Evolutionary conservation across 169 alveolate species (phyloP), one percentile per base, ranked within the genome.

Genomic region (Cystoisospora suis): DNA sequence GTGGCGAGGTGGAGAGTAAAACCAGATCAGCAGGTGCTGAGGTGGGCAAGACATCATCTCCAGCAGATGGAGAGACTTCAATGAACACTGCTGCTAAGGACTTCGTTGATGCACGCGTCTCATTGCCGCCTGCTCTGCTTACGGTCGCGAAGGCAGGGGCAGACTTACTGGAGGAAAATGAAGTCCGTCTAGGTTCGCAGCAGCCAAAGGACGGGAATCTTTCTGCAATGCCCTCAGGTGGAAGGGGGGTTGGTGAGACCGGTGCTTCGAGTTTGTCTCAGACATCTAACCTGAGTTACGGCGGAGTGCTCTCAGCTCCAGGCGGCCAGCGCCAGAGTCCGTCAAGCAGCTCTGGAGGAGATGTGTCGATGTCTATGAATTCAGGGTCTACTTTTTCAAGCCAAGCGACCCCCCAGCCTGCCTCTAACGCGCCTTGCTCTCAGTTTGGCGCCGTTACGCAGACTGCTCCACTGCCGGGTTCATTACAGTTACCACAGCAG

Each of bases 161-260:
- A 44, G 15, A 20, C 2, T 44, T 65, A 7, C 15, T 65, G 44
- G 77, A 65, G 77, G 34, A 65, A n/a, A 65, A 65, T 44, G 77
- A 65, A 65, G 34, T 65, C 34, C 77, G 77, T n/a, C 42, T 65
- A 44, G n/a, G n/a, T n/a, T n/a, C n/a, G n/a, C n/a, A n/a, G n/a
- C n/a, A n/a, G n/a, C n/a, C n/a, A n/a, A n/a, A n/a, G n/a, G n/a
- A n/a, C n/a, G n/a, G n/a, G n/a, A n/a, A n/a, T n/a, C n/a, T n/a
- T n/a, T n/a, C n/a, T n/a, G n/a, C n/a, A n/a, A n/a, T n/a, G n/a
- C n/a, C n/a, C n/a, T 12, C n/a, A 20, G 29, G 42, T 36, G 77
- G 45, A 20, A 65, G 42, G 5, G 36, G 45, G 9, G 3, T 44
- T 1, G 77, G 77, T 1, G 34, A 65, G 42, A 23, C 36, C 44